These are phyloP conservation scores for Lactarius quietus DNA, from an alignment of 768 basidiomycete genomes.

Conservation along the genomic window DNA sequence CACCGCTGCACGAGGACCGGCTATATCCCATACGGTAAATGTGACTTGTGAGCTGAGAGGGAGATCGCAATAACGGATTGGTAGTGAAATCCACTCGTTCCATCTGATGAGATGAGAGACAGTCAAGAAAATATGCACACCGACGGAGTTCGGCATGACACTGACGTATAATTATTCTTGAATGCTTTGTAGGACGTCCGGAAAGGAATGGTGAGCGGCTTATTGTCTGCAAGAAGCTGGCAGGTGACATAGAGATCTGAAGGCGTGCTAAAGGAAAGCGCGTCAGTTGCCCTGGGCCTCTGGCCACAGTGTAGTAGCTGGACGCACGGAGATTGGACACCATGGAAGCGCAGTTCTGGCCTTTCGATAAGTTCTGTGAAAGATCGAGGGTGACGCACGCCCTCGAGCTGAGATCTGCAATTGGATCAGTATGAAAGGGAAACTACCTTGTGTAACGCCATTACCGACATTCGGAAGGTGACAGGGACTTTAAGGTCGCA, in stretches of 20 bases:
- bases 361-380: slow-evolving; percentile 81
- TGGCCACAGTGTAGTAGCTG: background rate
- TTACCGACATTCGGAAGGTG: slow-evolving; percentile 72
- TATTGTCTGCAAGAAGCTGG: slow-evolving; percentile 90
- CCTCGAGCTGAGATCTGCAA: slow-evolving; percentile 79
- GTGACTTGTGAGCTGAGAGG: slow-evolving; percentile 84
- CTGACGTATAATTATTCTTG: slow-evolving; percentile 75
- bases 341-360: slow-evolving; percentile 79
- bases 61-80: slow-evolving; percentile 92
- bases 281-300: slow-evolving; percentile 8
- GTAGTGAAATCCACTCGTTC: slow-evolving; percentile 94
- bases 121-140: slow-evolving; percentile 1
- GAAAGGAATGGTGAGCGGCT: slow-evolving; percentile 87
- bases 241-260: slow-evolving; percentile 94
- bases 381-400: slow-evolving; percentile 62
- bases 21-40: slow-evolving; percentile 96
- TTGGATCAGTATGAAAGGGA: background rate
- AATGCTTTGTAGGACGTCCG: slow-evolving; percentile 92
- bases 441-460: background rate
- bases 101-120: slow-evolving; percentile 55
- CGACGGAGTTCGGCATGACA: slow-evolving; percentile 4
- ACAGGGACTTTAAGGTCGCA: slow-evolving; percentile 86
- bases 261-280: slow-evolving; percentile 53
- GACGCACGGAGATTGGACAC: slow-evolving; percentile 77
- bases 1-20: slow-evolving; percentile 69